Evolutionary conservation across 148 eudicot genomes (phyloP).

Genomic region (Rhododendron vialii): DNA sequence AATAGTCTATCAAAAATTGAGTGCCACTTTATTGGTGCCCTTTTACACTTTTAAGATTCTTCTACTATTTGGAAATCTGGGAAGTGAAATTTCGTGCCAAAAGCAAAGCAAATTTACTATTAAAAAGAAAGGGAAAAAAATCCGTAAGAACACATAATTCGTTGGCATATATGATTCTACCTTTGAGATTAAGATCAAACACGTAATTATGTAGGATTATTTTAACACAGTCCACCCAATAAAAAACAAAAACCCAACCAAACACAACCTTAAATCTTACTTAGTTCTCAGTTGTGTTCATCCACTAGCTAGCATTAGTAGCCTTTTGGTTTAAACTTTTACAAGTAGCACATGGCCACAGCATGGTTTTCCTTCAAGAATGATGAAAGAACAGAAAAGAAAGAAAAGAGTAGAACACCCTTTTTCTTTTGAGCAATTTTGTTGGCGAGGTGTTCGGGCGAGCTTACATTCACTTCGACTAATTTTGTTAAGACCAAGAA

Average conservation of each 20-base stretch:
- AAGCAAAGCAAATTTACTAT: not conserved
- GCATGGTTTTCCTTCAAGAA: not conserved
- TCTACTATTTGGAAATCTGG: not conserved
- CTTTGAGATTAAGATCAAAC: not conserved
- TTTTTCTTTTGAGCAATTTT: no score
- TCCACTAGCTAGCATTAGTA: not conserved
- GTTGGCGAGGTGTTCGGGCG: no score
- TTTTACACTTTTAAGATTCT: no score
- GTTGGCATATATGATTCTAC: not conserved
- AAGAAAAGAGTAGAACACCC: not conserved
- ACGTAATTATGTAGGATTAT: not conserved
- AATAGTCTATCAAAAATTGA: not conserved
- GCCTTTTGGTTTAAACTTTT: not conserved
- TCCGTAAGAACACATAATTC: not conserved
- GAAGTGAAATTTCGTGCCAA: not conserved
- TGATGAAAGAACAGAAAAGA: not conserved
- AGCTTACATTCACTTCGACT: no score
- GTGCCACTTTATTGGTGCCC: not conserved
- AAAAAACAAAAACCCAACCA: not conserved
- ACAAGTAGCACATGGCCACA: not conserved
- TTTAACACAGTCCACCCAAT: not conserved
- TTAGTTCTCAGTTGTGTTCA: not conserved
- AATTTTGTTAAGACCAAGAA: no score
- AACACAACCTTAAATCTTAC: not conserved
- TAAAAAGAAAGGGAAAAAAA: no score